phyloP scores from a whole-genome alignment of 1,139 yeast species.

The Suhomyces kunorum region DNA sequence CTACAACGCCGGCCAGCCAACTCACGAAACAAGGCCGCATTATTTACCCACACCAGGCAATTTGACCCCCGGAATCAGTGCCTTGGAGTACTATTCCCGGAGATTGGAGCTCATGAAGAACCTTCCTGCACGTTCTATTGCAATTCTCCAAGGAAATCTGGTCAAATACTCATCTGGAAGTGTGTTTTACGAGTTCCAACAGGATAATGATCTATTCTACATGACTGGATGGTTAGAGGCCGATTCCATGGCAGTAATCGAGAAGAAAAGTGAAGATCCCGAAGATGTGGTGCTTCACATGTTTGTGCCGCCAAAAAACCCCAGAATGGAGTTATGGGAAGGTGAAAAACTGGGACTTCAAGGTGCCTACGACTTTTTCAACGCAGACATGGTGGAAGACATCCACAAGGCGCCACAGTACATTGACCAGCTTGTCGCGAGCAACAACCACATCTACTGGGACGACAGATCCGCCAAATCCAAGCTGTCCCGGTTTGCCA shows the following conservation, averaged over 20 bases:
- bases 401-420: slow-evolving; percentile 44
- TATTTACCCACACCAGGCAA: slow-evolving; percentile 72
- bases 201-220: slow-evolving; percentile 83
- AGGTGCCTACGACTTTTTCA: slow-evolving; percentile 80
- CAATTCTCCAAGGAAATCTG: slow-evolving; percentile 71
- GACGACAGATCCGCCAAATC: slow-evolving; percentile 40
- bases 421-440: slow-evolving; percentile 46
- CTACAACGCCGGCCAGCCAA: slow-evolving; percentile 75
- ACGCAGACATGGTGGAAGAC: slow-evolving; percentile 75
- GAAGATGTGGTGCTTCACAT: slow-evolving; percentile 67
- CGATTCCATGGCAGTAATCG: slow-evolving; percentile 73
- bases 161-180: slow-evolving; percentile 83
- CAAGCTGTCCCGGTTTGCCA: slow-evolving; percentile 13
- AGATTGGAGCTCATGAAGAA: slow-evolving; percentile 56
- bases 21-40: slow-evolving; percentile 79
- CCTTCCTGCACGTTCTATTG: slow-evolving; percentile 66
- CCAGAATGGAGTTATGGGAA: slow-evolving; percentile 85
- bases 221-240: slow-evolving; percentile 95
- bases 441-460: slow-evolving; percentile 50
- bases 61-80: slow-evolving; percentile 84
- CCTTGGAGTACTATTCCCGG: slow-evolving; percentile 77
- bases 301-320: slow-evolving; percentile 85
- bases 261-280: slow-evolving; percentile 51
- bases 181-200: slow-evolving; percentile 90
- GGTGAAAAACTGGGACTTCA: slow-evolving; percentile 86